Base-by-base conservation (phyloP, 768 basidiomycete genomes). In the Gymnopilus dilepis region DNA sequence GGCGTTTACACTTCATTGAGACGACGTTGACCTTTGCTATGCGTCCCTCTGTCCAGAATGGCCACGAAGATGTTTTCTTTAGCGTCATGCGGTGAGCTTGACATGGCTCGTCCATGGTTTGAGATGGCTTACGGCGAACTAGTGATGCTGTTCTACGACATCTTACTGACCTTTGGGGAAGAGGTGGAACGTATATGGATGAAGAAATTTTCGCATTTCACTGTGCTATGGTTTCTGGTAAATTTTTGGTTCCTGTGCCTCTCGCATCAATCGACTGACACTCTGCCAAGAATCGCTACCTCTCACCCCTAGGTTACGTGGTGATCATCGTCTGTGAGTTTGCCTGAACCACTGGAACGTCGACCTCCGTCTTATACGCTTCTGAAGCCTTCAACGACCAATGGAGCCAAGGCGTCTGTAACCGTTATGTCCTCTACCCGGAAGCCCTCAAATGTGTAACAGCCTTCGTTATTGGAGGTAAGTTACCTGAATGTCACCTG, bases 131-230 rank as follows among this genome's bases (percentile, higher is more conserved):
- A 48, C 3, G 9, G 6, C 13, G 21, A 13, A 48, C 19, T 26
- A 77, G 77, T 76, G 17, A 76, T 78, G 75, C 61, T 77, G 3
- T 77, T 75, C 59, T 78, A 77, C 52, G 77, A 78, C 55, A 75
- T 77, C 13, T 43, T 58, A 22, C 65, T 78, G 21, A 78, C 77
- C 2, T 70, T 77, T 37, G 73, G 69, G 6, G 71, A 77, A 17
- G 77, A 78, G 52, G 68, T 78, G 12, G 75, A 77, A 58, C 63
- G 65, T n/a, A 71, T 78, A 30, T 78, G 76, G 77, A 61, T 63
- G 53, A 65, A 67, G 57, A 70, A 65, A 50, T 73, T 70, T 43
- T 68, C 73, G 0, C 61, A 64, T 5, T 66, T 78, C 26, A 75
- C 76, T 1, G 28, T 70, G 2, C 63, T 78, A 22, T 78, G 71